Evolutionary conservation across 352 stramenopile species (phyloP), one percentile per base, ranked within the genome.

Genomic region (Pythium dissotocum): DNA sequence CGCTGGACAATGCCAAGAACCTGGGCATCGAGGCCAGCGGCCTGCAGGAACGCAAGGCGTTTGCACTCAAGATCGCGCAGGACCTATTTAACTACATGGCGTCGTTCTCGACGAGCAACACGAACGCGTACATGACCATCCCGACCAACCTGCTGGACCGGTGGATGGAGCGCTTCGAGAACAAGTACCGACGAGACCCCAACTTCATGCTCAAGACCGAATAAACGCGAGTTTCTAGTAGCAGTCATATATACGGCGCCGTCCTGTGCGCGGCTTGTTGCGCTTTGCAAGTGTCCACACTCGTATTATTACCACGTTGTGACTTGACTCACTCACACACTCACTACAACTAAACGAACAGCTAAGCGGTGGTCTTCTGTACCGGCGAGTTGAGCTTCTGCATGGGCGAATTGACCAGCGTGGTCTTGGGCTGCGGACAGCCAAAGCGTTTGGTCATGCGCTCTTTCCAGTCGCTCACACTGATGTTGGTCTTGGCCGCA

Each of bases 31-130:
- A 79, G 56, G 72, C 67, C 14, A 78, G 69, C 35, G 77, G 77
- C 2, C 63, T 75, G 46, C 63, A 70, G 18, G 72, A 82, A 53
- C 73, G 81, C 60, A 82, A 84, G 53, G 69, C 79, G 58, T 87
- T 94, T 44, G 88, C 85, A 32, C 87, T 90, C 73, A 94, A 94
- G 73, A 94, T 96, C 72, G 88, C 85, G n/a, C 69, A 84, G 59
- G 85, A 96, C 69, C 73, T 96, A 52, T 96, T 90, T 67, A 89
- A 91, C 65, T 96, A 83, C 69, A 91, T 96, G 83, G 77, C 80
- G 63, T 89, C 76, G 57, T 96, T 94, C 70, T 77, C 73, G 12
- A 79, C 67, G 57, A 73, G 66, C 66, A 83, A 87, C 63, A 70
- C 65, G 26, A 80, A 72, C 26, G 76, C 76, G 28, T 78, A 80